Evolutionary conservation across 176 grass and related monocot genomes (phyloP), one percentile per base, ranked within the genome.

Genomic region (Lolium multiflorum): DNA sequence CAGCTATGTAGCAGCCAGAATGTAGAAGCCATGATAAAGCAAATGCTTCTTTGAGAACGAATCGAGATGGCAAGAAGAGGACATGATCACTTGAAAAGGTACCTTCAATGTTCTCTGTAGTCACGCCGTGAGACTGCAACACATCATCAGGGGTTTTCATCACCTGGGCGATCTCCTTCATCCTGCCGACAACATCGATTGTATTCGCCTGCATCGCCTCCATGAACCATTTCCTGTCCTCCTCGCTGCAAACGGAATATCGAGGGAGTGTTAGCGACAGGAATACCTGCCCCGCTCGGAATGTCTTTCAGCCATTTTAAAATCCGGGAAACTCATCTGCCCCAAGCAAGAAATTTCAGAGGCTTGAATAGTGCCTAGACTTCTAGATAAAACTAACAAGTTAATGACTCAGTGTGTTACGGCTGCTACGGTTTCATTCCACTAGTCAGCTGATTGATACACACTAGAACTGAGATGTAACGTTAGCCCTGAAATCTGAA

Each of bases 191-290:
- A 0, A 96, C 94, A 82, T 99, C 94, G 0, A 99, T 1, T 0
- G 90, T 96, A 41, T 96, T 95, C 2, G 75, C 82, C 80, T 94
- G 94, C 97, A 99, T 96, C 7, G 97, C 94, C 75, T 99, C 94
- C 89, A 91, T 89, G 56, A 99, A 99, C 97, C 97, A 99, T 86
- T 81, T 94, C 66, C 84, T 90, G 50, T 99, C 97, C 84, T 96
- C 94, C 59, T 99, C 97, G 6, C 93, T 94, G 81, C 55, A 55
- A 25, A 68, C 2, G 11, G 11, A 63, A 81, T 71, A 66, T 20
- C 8, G 84, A 37, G 5, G 1, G 17, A 62, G 3, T 22, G 22
- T 54, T 62, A 88, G 52, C 55, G 58, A 57, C 2, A 80, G 0
- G 25, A 54, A 18, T 46, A 77, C 9, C 41, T 7, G 0, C 24